Conservation (phyloP, 2,329 filamentous ascomycete genomes). For the Diaporthe caulivora region DNA sequence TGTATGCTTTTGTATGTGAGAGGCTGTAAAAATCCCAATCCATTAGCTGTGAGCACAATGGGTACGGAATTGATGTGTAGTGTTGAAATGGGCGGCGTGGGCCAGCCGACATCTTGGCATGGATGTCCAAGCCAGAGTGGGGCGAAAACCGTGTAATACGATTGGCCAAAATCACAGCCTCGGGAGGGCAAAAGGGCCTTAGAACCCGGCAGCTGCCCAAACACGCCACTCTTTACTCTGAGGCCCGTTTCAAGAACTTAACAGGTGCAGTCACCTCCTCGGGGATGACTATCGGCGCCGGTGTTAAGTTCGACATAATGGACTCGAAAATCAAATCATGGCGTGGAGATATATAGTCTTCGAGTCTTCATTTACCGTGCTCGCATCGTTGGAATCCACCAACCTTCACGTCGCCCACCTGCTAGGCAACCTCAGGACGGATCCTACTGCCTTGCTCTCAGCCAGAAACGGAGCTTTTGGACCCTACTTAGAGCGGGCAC, state of each 20-base stretch:
- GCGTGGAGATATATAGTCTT: neutral
- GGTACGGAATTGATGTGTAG: too few relatives aligned
- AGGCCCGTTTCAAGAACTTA: too few relatives aligned
- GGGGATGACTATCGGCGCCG: too few relatives aligned
- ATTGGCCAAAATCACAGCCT: neutral
- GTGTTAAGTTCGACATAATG: neutral
- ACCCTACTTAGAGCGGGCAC: neutral
- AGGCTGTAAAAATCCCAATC: too few relatives aligned
- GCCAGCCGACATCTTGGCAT: neutral
- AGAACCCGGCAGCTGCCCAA: too few relatives aligned
- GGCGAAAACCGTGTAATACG: constrained; percentile 15
- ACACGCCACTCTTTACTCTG: too few relatives aligned
- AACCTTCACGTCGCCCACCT: neutral
- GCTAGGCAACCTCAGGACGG: neutral
- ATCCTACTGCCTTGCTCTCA: neutral
- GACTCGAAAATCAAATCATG: neutral
- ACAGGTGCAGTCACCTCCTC: too few relatives aligned
- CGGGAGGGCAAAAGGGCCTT: too few relatives aligned
- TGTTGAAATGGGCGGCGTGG: too few relatives aligned
- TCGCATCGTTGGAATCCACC: neutral
- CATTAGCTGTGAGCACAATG: neutral
- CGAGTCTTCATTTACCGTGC: neutral
- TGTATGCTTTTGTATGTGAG: neutral
- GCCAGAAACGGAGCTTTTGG: too few relatives aligned
- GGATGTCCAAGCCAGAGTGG: neutral